Evolutionary conservation across 2,329 filamentous ascomycete genomes (phyloP), one percentile per base, ranked within the genome.

Genomic region (Paecilomyces fulvus): DNA sequence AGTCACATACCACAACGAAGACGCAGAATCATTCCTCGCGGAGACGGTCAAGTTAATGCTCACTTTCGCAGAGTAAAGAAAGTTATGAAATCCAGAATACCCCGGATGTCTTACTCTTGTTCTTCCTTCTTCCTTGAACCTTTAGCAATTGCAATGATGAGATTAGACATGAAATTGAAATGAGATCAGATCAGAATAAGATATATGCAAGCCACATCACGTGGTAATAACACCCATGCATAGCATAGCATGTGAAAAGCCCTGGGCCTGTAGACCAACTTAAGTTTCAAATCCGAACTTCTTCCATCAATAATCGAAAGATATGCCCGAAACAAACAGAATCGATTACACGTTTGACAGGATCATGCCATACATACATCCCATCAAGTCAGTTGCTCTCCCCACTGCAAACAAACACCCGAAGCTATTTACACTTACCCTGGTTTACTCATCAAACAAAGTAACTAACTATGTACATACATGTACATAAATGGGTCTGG

Each of bases 1-100:
- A 11, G 51, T 46, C 9, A 48, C 33, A 30, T 56, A 56, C 21
- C 54, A n/a, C 3, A 49, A 51, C n/a, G 46, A 56, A 30, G 52
- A 54, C 20, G 55, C 55, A 6, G 14, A 31, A 12, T n/a, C 30
- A 1, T 56, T 54, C n/a, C 30, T 56, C 30, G 6, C 49, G 30
- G 37, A 54, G 12, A 9, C 46, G 3, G 55, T 49, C 8, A 49
- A 30, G 1, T 54, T 54, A n/a, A 56, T 56, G 46, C 20, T 51
- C 8, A 33, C 48, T 12, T 56, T 56, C n/a, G 52, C 43, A 9
- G 28, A 56, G 51, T 56, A 33, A 30, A 12, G 4, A 43, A 43
- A 28, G 2, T 28, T 28, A 28, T 28, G 25, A 28, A 28, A 28
- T 6, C 4, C 2, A 7, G 5, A 14, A 31, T 3, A 31, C 10